Evolutionary conservation across 371 early-diverging fungal genomes (phyloP), one percentile per base, ranked within the genome.

Genomic region (Mortierella sp.): DNA sequence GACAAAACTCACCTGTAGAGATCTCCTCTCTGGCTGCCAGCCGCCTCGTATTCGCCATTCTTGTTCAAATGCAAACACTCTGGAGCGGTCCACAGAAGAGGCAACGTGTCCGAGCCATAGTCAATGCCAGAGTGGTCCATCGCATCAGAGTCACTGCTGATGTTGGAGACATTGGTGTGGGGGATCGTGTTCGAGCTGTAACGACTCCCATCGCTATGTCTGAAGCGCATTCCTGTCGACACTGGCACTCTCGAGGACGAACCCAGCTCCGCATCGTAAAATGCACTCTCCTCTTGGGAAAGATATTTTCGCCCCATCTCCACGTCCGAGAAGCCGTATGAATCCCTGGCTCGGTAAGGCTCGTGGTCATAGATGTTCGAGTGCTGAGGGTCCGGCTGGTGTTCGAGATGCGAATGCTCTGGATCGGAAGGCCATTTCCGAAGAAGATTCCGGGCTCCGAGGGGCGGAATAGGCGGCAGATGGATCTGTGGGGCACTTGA

Each of bases 31-130:
- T 80, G 82, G 39, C 60, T 81, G 26, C 83, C 80, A 24, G 56
- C 27, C 2, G 72, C 64, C n/a, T 80, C 42, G 46, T 79, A 81
- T 0, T 61, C 49, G n/a, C 79, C 79, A 21, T 57, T 21, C 17
- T 58, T 67, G 21, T 61, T 54, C 11, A 58, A 34, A 2, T 63
- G n/a, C 4, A 83, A 41, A 19, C 83, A 81, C 50, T 84, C 85
- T 19, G 85, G 85, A 1, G 85, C 85, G 12, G 79, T 47, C 82
- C 83, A 84, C 6, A 83, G 60, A 39, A 83, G 42, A 1, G 70
- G 64, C 21, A 68, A 58, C 17, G 58, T 9, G 24, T 60, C 69
- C 11, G 52, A 54, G 3, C 64, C 27, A 9, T 56, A 26, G 24
- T 75, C 76, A 26, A 58, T 55, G 9, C 64, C 64, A 28, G 69